Evolutionary conservation across 305 asterid genomes (phyloP).

Genomic region (Fraxinus velutina): DNA sequence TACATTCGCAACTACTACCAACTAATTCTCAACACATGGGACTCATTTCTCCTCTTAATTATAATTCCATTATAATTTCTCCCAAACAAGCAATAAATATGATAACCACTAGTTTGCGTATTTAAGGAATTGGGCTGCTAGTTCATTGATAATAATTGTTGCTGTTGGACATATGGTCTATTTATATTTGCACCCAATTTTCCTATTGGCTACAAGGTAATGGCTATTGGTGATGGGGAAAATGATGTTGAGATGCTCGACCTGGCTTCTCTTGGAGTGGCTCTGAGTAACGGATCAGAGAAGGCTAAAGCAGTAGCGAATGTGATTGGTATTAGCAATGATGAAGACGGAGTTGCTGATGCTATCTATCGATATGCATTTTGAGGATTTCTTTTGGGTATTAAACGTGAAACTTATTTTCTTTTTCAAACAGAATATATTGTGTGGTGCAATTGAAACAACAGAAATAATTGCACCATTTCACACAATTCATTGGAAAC

Average conservation of each 20-base stretch:
- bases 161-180: neutral
- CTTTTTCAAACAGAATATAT: neutral
- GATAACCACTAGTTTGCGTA: neutral
- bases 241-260: constrained; percentile 95
- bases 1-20: neutral
- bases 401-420: neutral
- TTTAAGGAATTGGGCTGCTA: neutral
- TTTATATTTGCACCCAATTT: constrained; percentile 1
- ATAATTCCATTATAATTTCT: neutral
- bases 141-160: neutral
- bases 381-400: constrained; percentile 32
- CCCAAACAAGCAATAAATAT: neutral
- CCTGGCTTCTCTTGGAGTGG: constrained; percentile 90
- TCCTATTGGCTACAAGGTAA: constrained; percentile 38
- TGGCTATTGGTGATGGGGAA: constrained; percentile 99
- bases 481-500: neutral
- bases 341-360: constrained; percentile 97
- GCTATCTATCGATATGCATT: constrained; percentile 88
- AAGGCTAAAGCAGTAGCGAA: constrained; percentile 84
- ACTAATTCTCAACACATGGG: neutral
- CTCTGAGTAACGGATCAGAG: constrained; percentile 87
- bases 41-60: neutral
- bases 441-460: neutral
- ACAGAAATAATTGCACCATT: neutral
- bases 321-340: constrained; percentile 80